Base-by-base conservation (phyloP, 176 grass and related monocot species). In the Chloris gayana region DNA sequence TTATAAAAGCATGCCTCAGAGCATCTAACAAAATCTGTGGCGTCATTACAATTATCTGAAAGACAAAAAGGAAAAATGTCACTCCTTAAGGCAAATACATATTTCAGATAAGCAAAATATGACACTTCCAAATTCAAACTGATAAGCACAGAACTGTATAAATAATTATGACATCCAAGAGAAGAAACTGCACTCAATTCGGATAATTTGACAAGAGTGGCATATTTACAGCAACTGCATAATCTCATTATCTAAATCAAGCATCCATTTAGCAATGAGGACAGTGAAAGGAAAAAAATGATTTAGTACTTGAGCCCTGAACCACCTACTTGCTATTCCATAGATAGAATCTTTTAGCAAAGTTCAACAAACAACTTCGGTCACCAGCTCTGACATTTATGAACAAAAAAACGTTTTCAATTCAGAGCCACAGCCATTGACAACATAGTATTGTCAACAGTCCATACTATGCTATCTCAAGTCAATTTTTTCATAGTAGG, bases 21-120 rank as follows among this genome's bases (percentile, higher is more conserved):
- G 90, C 80, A 62, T 92, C 87, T 70, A 92, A 64, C 42, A 92
- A 35, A 73, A 92, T 92, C 41, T 89, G 90, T 18, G 90, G 87
- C 1, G 90, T 92, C 76, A 89, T 77, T 45, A 93, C 71, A 86
- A 84, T 72, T 65, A 89, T 81, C 91, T 93, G 87, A 57, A 69
- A 45, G 14, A 74, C 2, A 75, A 34, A 78, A 65, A 50, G 0
- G 29, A 60, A 54, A 54, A 67, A 19, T 67, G 30, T 35, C 29
- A 74, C 30, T 37, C n/a, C 38, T 65, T 10, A 42, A 42, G 11
- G 11, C 15, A 84, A 64, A 74, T 39, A 70, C 31, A 46, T 57
- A 64, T 57, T 85, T 60, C 11, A 81, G 27, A 47, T 62, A 42
- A 50, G 63, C 12, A 45, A 31, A 75, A 49, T 49, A 69, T 26